Conservation (phyloP, 2,329 filamentous ascomycete genomes). For the Pseudogymnoascus sp. region DNA sequence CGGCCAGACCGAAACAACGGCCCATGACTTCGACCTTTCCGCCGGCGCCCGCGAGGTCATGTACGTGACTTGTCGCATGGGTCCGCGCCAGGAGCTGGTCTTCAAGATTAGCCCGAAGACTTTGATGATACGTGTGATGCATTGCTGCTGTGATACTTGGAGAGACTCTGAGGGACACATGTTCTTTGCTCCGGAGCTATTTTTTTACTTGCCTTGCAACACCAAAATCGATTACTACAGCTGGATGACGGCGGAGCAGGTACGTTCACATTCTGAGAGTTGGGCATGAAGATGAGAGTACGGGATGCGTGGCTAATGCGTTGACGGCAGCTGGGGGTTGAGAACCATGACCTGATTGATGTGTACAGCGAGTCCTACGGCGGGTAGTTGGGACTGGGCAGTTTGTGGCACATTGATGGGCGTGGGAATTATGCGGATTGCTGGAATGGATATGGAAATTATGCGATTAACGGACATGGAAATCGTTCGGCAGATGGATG, state of each 20-base stretch:
- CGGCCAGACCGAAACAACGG: too few relatives aligned
- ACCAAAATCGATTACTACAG: background rate
- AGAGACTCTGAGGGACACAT: background rate
- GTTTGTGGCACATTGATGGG: background rate
- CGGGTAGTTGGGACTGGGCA: background rate
- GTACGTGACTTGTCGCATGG: background rate
- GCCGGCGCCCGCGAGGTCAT: background rate
- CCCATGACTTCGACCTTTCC: background rate
- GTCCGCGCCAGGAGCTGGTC: background rate
- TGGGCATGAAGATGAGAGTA: too few relatives aligned
- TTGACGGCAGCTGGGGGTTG: background rate
- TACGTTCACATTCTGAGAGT: background rate
- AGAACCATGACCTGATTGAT: background rate
- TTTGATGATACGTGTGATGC: background rate
- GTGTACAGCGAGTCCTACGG: background rate
- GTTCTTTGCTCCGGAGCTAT: background rate
- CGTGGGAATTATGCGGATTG: background rate
- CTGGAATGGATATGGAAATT: too few relatives aligned
- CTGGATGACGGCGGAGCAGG: background rate
- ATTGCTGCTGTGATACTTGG: background rate
- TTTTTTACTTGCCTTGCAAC: background rate
- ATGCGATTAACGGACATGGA: too few relatives aligned
- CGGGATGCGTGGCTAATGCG: background rate
- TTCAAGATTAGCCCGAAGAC: background rate
- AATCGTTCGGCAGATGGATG: background rate